Evolutionary conservation across 2,329 filamentous ascomycete genomes (phyloP).

Genomic region (Cytospora paraplurivora): DNA sequence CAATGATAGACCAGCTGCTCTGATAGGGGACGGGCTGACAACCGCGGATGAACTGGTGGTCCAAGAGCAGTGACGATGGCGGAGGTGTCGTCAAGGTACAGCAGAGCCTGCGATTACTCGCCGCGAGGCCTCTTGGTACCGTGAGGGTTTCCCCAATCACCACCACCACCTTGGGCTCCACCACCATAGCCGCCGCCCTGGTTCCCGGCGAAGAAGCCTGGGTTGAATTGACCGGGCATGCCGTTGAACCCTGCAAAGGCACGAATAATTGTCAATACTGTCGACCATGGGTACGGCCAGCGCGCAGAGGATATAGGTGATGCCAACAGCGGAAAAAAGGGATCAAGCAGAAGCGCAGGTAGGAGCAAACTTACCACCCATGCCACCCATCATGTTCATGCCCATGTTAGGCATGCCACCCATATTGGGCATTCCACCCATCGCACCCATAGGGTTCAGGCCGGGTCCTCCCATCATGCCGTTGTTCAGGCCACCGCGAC

Average conservation of each 20-base stretch:
- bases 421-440: conserved; percentile 42
- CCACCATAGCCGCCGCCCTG: conserved; percentile 61
- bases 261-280: conserved; percentile 31
- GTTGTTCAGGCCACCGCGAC: conserved; percentile 54
- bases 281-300: neutral
- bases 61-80: neutral
- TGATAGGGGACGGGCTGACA: neutral
- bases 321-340: neutral
- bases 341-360: neutral
- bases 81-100: neutral
- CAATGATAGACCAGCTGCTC: neutral
- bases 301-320: neutral
- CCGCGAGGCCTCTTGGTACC: conserved; percentile 78
- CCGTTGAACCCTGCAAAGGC: conserved; percentile 60
- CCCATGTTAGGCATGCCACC: conserved; percentile 46
- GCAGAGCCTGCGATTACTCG: conserved; percentile 49
- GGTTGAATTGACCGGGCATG: conserved; percentile 71
- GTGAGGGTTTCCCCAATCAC: conserved; percentile 78
- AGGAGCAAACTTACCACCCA: conserved; percentile 43
- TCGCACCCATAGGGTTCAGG: conserved; percentile 58
- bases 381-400: conserved; percentile 50
- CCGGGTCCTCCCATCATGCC: conserved; percentile 58
- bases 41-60: neutral
- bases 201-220: conserved; percentile 66
- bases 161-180: conserved; percentile 60